These are phyloP conservation scores for Takakia lepidozioides DNA, from an alignment of 225 moss, liverwort and hornwort species.

Conservation along the genomic window DNA sequence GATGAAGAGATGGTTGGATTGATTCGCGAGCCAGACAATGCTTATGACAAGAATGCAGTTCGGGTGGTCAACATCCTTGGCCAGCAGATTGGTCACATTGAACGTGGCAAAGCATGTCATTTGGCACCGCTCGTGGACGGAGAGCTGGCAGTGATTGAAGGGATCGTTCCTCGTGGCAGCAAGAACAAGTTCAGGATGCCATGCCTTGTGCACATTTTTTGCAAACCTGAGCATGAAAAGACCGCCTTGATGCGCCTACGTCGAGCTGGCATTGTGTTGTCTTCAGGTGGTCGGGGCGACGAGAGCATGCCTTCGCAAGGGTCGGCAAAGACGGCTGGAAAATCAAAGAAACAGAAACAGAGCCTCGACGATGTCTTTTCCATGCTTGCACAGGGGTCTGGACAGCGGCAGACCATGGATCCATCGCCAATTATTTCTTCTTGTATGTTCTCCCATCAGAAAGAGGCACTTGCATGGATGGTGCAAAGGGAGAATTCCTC, in stretches of 20 bases:
- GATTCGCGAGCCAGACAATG: constrained; percentile 43
- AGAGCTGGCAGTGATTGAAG: constrained; percentile 36
- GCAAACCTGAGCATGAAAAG: constrained; percentile 14
- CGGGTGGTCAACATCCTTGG: constrained; percentile 54
- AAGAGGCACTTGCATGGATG: constrained; percentile 56
- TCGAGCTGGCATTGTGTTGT: constrained; percentile 15
- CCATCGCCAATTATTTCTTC: constrained; percentile 31
- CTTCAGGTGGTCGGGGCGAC: constrained; percentile 9
- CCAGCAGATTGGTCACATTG: constrained; percentile 47
- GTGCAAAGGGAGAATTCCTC: constrained; percentile 36
- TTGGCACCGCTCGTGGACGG: constrained; percentile 43
- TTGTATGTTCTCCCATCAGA: constrained; percentile 43
- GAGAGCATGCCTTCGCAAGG: constrained; percentile 5
- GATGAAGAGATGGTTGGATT: constrained; percentile 52
- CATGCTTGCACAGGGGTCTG: constrained; percentile 19
- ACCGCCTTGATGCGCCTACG: constrained; percentile 20
- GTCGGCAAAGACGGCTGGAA: constrained; percentile 4
- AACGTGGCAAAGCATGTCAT: constrained; percentile 34
- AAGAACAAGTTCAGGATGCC: constrained; percentile 44
- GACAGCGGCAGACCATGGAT: constrained; percentile 29
- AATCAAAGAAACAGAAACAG: constrained; percentile 22
- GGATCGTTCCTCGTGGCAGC: constrained; percentile 37
- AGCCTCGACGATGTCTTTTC: constrained; percentile 37
- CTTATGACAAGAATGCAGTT: constrained; percentile 42
- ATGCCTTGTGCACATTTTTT: constrained; percentile 40